These are phyloP conservation scores for Aureobasidium sp. DNA, from an alignment of 2,329 filamentous ascomycete genomes.

Conservation along the genomic window DNA sequence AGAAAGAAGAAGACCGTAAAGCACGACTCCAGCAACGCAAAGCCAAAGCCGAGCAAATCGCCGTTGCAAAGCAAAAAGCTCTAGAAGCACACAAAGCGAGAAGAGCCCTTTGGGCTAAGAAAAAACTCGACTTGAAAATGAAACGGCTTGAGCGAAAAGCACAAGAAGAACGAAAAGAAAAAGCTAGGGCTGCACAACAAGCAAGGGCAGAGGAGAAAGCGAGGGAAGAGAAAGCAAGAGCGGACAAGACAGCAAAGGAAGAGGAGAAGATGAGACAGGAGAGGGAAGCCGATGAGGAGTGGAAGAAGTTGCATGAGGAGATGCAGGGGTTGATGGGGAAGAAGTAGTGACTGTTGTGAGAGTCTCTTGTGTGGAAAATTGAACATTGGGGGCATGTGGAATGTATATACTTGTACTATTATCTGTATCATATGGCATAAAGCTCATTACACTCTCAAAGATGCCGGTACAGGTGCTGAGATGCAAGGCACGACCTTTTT, in stretches of 20 bases:
- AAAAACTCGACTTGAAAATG: not conserved
- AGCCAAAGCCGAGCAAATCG: no score
- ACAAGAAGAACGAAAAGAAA: not conserved
- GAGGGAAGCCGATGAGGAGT: not conserved
- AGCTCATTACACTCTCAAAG: no score
- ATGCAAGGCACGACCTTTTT: no score
- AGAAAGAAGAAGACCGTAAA: no score
- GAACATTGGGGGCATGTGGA: no score
- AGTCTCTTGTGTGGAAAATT: no score
- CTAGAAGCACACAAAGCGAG: not conserved
- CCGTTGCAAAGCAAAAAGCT: no score
- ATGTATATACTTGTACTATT: no score
- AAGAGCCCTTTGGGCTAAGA: not conserved
- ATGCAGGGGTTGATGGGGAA: not conserved
- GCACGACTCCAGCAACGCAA: no score
- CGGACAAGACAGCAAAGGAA: not conserved
- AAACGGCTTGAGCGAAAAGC: not conserved
- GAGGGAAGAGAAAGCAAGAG: not conserved
- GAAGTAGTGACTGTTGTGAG: no score
- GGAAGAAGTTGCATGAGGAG: not conserved
- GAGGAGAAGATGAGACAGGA: not conserved
- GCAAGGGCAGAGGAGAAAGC: not conserved
- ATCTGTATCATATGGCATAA: no score
- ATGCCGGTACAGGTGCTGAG: no score
- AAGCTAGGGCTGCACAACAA: not conserved